These are phyloP conservation scores for Microcos paniculata DNA, from an alignment of 345 rosid species.

Conservation along the genomic window DNA sequence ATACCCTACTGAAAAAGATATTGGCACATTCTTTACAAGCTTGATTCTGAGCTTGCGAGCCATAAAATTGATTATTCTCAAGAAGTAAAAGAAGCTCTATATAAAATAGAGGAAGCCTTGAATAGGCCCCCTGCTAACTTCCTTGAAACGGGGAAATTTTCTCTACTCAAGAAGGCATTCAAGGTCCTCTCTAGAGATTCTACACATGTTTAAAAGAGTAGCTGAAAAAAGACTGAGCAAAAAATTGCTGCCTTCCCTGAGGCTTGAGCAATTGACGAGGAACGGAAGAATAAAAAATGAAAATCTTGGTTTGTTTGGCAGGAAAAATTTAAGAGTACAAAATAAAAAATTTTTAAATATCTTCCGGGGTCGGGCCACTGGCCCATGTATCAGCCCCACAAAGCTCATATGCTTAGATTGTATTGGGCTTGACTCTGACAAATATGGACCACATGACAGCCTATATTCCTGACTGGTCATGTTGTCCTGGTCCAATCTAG, in stretches of 20 bases:
- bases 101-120: neutral
- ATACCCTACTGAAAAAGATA: neutral
- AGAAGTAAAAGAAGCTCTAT: neutral
- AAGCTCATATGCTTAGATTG: too few species aligned
- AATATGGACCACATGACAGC: too few species aligned
- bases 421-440: too few species aligned
- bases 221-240: neutral
- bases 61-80: neutral
- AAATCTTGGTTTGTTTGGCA: neutral
- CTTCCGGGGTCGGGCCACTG: too few species aligned
- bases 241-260: neutral
- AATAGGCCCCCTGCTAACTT: neutral
- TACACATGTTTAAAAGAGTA: neutral
- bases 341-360: too few species aligned
- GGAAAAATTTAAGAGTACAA: too few species aligned
- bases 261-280: slow-evolving; percentile 1
- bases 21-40: neutral
- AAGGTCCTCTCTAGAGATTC: neutral
- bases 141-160: neutral
- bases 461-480: too few species aligned
- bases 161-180: neutral
- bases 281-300: neutral
- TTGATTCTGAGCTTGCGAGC: neutral
- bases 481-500: too few species aligned
- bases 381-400: too few species aligned